A percentile compares a stretch with the other conserved stretches of the same genome.
These are phyloP conservation scores for Myochromella boudieri DNA, from an alignment of 768 basidiomycete genomes.

Conservation along the genomic window DNA sequence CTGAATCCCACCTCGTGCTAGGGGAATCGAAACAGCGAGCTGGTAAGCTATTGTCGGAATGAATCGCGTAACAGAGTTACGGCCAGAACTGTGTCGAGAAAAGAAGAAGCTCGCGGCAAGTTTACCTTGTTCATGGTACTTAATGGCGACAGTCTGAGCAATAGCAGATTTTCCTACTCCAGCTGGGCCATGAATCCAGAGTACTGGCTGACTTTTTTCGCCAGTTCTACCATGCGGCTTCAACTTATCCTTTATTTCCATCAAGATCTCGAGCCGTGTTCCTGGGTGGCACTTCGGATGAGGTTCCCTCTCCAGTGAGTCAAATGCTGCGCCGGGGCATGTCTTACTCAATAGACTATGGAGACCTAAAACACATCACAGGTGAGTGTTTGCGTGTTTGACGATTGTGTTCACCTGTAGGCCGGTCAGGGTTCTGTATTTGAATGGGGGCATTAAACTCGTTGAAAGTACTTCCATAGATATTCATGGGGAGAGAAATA, in stretches of 20 bases:
- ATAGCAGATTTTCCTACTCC: constrained; percentile 13
- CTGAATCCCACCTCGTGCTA: not conserved
- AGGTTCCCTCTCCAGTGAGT: not conserved
- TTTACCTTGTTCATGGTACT: not conserved
- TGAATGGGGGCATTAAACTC: too few species aligned
- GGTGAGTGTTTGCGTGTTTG: too few species aligned
- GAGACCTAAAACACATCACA: too few species aligned
- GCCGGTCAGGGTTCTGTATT: too few species aligned
- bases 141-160: constrained; percentile 7
- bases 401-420: too few species aligned
- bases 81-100: not conserved
- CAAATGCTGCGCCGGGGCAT: not conserved
- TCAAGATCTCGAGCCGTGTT: not conserved
- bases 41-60: constrained; percentile 9
- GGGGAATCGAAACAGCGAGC: not conserved
- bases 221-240: too few species aligned
- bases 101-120: constrained; percentile 11
- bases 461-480: too few species aligned
- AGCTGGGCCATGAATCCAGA: constrained; percentile 11
- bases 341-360: too few species aligned
- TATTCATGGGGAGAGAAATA: too few species aligned
- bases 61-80: not conserved
- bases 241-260: not conserved
- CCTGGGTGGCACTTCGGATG: not conserved
- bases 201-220: not conserved